Percentiles rank a stretch among this genome's conserved stretches.
phyloP scores from a whole-genome alignment of 176 grass and related monocot genomes.

The Eragrostis nindensis region DNA sequence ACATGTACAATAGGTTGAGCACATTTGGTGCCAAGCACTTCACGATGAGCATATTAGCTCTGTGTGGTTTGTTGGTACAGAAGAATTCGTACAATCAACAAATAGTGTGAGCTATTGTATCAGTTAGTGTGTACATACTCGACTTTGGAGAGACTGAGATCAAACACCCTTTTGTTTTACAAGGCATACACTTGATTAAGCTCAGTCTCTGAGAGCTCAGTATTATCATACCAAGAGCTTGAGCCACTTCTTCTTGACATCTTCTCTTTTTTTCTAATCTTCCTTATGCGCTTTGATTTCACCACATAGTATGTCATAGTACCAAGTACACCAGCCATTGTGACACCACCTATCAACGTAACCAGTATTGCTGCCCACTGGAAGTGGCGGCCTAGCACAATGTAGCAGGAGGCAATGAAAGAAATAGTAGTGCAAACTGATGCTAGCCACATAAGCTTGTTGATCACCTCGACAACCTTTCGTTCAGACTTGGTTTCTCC shows the following conservation, averaged over 20 bases:
- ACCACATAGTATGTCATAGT: constrained; percentile 97
- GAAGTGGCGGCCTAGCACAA: constrained; percentile 78
- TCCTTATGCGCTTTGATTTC: constrained; percentile 77
- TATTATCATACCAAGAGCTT: constrained; percentile 79
- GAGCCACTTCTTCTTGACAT: constrained; percentile 84
- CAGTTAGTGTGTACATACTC: constrained; percentile 53
- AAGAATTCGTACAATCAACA: constrained; percentile 43
- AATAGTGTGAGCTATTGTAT: constrained; percentile 44
- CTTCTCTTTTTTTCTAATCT: constrained; percentile 86
- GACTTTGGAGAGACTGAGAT: constrained; percentile 1
- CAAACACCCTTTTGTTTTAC: constrained; percentile 51
- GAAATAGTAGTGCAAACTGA: constrained; percentile 95
- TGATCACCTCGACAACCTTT: constrained; percentile 89
- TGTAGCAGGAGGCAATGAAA: constrained; percentile 91
- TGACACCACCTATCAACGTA: constrained; percentile 78
- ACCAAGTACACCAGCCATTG: constrained; percentile 88
- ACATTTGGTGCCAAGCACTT: constrained; percentile 39
- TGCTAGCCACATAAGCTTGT: constrained; percentile 97
- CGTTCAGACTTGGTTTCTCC: constrained; percentile 94
- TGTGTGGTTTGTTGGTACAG: constrained; percentile 36
- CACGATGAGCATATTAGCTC: constrained; percentile 32
- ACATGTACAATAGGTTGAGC: constrained; percentile 45
- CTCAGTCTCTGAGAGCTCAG: constrained; percentile 83
- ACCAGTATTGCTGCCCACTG: constrained; percentile 92
- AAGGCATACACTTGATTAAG: constrained; percentile 90